phyloP scores from a whole-genome alignment of 1,139 yeast genomes.

The Magnusiomyces sp. region DNA sequence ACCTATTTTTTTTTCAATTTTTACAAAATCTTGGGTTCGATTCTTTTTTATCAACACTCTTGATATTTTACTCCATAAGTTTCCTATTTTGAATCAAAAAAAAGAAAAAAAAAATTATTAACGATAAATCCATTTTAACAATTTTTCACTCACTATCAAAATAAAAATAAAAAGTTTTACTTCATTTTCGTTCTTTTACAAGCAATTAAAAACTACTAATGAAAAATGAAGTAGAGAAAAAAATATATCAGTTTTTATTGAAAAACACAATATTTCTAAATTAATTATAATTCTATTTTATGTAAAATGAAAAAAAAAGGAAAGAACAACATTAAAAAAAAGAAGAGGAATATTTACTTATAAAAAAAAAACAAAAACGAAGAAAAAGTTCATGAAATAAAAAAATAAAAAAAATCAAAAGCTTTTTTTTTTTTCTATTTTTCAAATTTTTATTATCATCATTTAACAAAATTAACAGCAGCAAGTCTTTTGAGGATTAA shows the following conservation, averaged over 20 bases:
- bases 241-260: not conserved
- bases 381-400: too few species aligned
- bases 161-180: not conserved
- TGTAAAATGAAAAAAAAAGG: not conserved
- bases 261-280: not conserved
- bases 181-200: not conserved
- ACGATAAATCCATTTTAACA: too few species aligned
- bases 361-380: too few species aligned
- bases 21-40: not conserved
- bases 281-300: not conserved
- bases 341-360: not conserved
- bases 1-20: slow-evolving; percentile 48
- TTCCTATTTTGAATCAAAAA: too few species aligned
- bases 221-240: not conserved
- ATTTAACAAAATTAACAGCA: slow-evolving; percentile 8
- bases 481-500: slow-evolving; percentile 12
- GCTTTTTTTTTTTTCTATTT: too few species aligned
- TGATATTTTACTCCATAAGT: too few species aligned
- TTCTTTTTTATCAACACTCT: not conserved
- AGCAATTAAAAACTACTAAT: not conserved
- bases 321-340: not conserved
- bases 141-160: too few species aligned
- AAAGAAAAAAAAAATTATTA: too few species aligned
- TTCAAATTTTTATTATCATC: not conserved
- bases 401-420: too few species aligned